Conservation (phyloP, 2,329 filamentous ascomycete species). For the Ophiostoma sp. region DNA sequence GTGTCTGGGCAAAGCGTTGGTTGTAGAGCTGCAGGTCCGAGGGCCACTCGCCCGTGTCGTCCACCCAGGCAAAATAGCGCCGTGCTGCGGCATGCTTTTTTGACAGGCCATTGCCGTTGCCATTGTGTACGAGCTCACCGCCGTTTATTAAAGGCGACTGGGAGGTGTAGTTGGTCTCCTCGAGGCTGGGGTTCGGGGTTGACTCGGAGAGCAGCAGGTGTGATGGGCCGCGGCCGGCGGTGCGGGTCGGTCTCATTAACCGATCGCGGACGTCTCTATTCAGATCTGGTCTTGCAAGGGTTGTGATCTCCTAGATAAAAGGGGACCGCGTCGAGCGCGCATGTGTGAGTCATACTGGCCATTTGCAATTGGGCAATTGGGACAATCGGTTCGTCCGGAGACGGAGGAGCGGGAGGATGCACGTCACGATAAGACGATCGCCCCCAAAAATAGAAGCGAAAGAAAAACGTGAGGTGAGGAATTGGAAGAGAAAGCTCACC, state of each 20-base stretch:
- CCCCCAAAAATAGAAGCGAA: constrained; percentile 17
- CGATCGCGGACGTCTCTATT: constrained; percentile 74
- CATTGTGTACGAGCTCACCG: constrained; percentile 34
- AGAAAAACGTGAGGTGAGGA: constrained; percentile 35
- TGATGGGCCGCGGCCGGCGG: constrained; percentile 52
- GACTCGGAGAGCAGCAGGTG: constrained; percentile 71
- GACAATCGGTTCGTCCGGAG: background rate
- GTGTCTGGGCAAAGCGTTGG: constrained; percentile 79
- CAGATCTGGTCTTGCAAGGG: constrained; percentile 74
- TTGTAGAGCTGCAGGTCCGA: constrained; percentile 95
- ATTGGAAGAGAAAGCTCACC: constrained; percentile 53
- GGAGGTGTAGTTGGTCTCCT: constrained; percentile 75
- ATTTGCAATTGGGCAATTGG: background rate
- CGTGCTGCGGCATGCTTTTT: constrained; percentile 57
- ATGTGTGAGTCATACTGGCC: constrained; percentile 20
- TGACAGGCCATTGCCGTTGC: constrained; percentile 43
- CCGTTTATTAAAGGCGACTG: constrained; percentile 38
- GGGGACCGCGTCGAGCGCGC: constrained; percentile 31
- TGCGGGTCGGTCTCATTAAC: constrained; percentile 67
- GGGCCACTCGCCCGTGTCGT: constrained; percentile 87
- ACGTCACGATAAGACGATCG: constrained; percentile 4
- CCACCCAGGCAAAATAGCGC: constrained; percentile 88
- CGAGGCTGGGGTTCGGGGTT: constrained; percentile 86
- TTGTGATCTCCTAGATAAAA: constrained; percentile 78
- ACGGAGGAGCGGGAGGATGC: background rate